Evolutionary conservation across 345 rosid species (phyloP).

Genomic region (Citrus glauca): DNA sequence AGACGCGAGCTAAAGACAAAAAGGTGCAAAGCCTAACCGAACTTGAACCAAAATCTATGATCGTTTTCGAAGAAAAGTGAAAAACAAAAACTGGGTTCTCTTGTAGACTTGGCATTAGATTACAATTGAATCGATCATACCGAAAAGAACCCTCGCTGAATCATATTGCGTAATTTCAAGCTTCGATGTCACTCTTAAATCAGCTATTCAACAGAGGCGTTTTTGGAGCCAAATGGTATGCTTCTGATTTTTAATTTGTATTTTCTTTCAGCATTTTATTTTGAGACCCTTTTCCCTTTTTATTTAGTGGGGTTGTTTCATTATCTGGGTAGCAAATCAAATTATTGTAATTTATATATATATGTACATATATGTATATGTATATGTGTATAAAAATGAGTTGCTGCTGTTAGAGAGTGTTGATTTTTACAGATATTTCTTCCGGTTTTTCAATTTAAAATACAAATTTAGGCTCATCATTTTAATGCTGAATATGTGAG

Average conservation of each 20-base stretch:
- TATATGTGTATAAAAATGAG: neutral
- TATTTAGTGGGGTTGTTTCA: neutral
- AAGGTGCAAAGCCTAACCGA: neutral
- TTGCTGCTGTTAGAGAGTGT: neutral
- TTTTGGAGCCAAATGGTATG: constrained; percentile 77
- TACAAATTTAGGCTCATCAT: neutral
- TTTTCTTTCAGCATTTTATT: neutral
- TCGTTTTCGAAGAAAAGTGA: neutral
- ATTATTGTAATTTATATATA: neutral
- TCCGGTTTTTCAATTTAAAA: neutral
- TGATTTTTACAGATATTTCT: neutral
- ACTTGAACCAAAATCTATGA: neutral
- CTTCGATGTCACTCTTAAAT: constrained; percentile 74
- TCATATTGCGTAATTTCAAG: neutral
- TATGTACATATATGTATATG: too few relatives aligned
- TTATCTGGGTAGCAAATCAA: neutral
- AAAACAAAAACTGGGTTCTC: neutral
- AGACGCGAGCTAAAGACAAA: neutral
- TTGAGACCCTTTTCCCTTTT: neutral
- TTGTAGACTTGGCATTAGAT: neutral
- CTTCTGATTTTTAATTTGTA: constrained; percentile 5
- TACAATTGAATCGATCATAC: neutral
- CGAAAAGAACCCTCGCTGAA: neutral
- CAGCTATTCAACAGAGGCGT: constrained; percentile 93
- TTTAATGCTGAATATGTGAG: neutral